These are phyloP conservation scores for Sabuloglossum arenarium DNA, from an alignment of 495 filamentous ascomycete species.

Conservation along the genomic window DNA sequence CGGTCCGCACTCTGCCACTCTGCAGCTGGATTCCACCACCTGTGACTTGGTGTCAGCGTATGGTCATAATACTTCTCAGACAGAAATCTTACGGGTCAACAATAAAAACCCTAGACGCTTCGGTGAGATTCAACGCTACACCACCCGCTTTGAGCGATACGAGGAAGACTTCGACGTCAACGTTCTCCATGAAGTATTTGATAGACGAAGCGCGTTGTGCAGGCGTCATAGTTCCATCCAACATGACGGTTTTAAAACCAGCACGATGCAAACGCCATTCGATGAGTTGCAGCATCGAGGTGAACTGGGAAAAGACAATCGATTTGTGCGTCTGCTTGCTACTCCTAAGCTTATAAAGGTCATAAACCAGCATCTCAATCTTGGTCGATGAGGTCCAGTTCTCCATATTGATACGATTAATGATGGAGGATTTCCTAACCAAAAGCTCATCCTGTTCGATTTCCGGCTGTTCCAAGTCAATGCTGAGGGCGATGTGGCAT, in stretches of 20 bases:
- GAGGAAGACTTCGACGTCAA: slow-evolving; percentile 81
- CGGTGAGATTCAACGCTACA: slow-evolving; percentile 84
- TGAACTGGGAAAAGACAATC: slow-evolving; percentile 54
- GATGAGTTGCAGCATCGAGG: slow-evolving; percentile 54
- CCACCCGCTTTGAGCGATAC: slow-evolving; percentile 91
- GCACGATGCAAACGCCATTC: slow-evolving; percentile 91
- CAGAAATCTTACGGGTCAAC: slow-evolving; percentile 58
- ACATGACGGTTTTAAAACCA: slow-evolving; percentile 93
- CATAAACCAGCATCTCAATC: slow-evolving; percentile 88
- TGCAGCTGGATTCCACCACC: slow-evolving; percentile 93
- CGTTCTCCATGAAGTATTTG: slow-evolving; percentile 83
- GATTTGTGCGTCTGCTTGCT: slow-evolving; percentile 86
- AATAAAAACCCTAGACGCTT: slow-evolving; percentile 85
- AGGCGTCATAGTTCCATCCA: slow-evolving; percentile 89
- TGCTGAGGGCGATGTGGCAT: slow-evolving; percentile 74
- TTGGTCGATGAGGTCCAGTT: slow-evolving; percentile 96
- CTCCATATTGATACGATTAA: slow-evolving; percentile 93
- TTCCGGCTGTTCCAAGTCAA: slow-evolving; percentile 84
- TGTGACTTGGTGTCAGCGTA: slow-evolving; percentile 11
- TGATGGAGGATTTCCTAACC: slow-evolving; percentile 86
- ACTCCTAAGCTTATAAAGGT: slow-evolving; percentile 69
- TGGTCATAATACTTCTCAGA: background rate
- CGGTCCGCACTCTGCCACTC: slow-evolving; percentile 96
- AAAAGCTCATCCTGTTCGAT: slow-evolving; percentile 68
- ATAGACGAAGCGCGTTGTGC: slow-evolving; percentile 81